These are phyloP conservation scores for Nitzschia sp. DNA, from an alignment of 108 stramenopile genomes.

Conservation along the genomic window DNA sequence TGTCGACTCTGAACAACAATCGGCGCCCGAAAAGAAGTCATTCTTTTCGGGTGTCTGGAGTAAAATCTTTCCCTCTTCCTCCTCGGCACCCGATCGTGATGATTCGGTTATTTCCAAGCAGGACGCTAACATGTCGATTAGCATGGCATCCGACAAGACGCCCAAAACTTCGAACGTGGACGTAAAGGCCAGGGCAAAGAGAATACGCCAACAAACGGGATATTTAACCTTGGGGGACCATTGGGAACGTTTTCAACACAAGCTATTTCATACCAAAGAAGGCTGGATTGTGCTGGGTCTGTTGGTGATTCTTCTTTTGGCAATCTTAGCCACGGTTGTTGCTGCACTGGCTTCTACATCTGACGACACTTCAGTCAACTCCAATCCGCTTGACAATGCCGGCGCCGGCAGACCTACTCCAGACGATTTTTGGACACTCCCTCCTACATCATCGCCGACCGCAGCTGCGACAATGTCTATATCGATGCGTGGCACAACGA, in stretches of 20 bases:
- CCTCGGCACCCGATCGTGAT: background rate
- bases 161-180: constrained; percentile 26
- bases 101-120: constrained; percentile 15
- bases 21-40: background rate
- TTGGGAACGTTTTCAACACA: background rate
- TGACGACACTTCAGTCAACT: background rate
- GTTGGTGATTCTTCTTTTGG: constrained; percentile 1
- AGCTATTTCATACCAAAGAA: background rate
- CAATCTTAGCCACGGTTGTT: background rate
- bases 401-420: background rate
- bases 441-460: constrained; percentile 8
- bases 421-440: background rate
- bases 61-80: background rate
- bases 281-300: background rate
- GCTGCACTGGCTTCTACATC: background rate
- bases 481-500: background rate
- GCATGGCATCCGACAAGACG: constrained; percentile 21
- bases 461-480: background rate
- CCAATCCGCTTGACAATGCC: background rate
- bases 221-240: background rate
- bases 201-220: background rate
- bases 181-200: constrained; percentile 8
- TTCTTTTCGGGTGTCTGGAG: background rate
- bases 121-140: constrained; percentile 10
- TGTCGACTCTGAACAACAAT: background rate